These are phyloP conservation scores for Teratosphaeria epicoccoides DNA, from an alignment of 2,329 filamentous ascomycete genomes.

Conservation along the genomic window DNA sequence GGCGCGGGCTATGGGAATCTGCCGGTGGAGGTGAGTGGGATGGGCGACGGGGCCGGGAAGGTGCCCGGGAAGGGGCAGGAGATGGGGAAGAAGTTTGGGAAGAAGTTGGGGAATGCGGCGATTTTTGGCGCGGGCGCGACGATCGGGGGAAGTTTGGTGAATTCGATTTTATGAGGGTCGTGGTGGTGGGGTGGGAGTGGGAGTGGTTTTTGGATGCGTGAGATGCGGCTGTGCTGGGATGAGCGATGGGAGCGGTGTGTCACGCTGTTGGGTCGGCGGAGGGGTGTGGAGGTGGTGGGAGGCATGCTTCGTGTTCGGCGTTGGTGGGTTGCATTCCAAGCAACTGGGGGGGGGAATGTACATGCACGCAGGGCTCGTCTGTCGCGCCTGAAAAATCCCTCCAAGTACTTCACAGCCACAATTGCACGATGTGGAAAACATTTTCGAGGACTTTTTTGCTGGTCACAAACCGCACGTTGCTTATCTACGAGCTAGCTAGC, in stretches of 20 bases:
- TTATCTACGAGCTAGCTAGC: too few species aligned
- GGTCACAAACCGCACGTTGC: too few species aligned
- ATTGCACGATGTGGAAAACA: too few species aligned
- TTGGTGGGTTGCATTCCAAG: too few species aligned
- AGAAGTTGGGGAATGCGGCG: slow-evolving; percentile 77
- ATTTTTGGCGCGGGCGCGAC: slow-evolving; percentile 91
- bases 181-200: background rate
- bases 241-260: background rate
- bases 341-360: too few species aligned
- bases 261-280: background rate
- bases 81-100: slow-evolving; percentile 85
- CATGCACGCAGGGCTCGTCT: too few species aligned
- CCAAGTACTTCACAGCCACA: too few species aligned
- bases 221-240: too few species aligned
- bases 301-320: background rate
- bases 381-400: too few species aligned
- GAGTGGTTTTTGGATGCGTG: too few species aligned
- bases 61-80: slow-evolving; percentile 50
- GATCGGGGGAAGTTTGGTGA: slow-evolving; percentile 80
- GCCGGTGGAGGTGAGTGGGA: slow-evolving; percentile 62
- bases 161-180: slow-evolving; percentile 65
- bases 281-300: background rate
- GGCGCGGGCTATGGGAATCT: slow-evolving; percentile 47
- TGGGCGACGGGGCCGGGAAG: slow-evolving; percentile 37
- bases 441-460: too few species aligned